A percentile compares a stretch with the other conserved stretches of the same genome.
These are phyloP conservation scores for Globisporangium acanthophoron DNA, from an alignment of 352 stramenopile species.

Conservation along the genomic window DNA sequence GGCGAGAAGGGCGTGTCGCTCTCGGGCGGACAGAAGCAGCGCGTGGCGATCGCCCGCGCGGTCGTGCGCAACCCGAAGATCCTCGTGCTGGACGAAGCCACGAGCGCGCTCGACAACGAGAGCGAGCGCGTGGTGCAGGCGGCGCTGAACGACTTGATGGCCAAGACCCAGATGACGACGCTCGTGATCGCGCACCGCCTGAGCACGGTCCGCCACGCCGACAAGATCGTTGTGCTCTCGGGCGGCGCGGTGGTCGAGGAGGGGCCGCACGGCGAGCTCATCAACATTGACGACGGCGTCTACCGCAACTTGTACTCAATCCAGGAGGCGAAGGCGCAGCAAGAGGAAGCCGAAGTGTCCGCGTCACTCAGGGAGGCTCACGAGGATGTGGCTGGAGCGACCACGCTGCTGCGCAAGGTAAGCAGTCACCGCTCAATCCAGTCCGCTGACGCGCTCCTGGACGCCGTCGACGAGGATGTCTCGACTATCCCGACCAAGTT, in stretches of 20 bases:
- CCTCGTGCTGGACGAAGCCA: conserved; percentile 44
- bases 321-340: conserved; percentile 15
- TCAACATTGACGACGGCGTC: conserved; percentile 48
- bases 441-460: background rate
- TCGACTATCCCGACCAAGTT: background rate
- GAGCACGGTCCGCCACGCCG: conserved; percentile 46
- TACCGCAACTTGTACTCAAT: conserved; percentile 85
- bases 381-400: background rate
- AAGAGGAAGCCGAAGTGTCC: conserved; percentile 16
- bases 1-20: conserved; percentile 33
- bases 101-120: conserved; percentile 1
- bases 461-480: background rate
- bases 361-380: background rate
- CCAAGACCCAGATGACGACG: conserved; percentile 65
- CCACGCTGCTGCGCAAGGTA: background rate
- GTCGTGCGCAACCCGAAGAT: conserved; percentile 78
- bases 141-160: conserved; percentile 49
- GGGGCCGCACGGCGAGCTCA: conserved; percentile 34
- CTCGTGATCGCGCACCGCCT: conserved; percentile 93
- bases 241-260: conserved; percentile 40
- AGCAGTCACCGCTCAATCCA: background rate
- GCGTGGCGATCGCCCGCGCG: conserved; percentile 27
- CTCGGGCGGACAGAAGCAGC: conserved; percentile 32
- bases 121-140: conserved; percentile 70
- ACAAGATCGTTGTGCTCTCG: conserved; percentile 57